Percentiles rank a stretch among this genome's conserved stretches.
These are phyloP conservation scores for Durotheca rogersii DNA, from an alignment of 495 filamentous ascomycete genomes.

Conservation along the genomic window DNA sequence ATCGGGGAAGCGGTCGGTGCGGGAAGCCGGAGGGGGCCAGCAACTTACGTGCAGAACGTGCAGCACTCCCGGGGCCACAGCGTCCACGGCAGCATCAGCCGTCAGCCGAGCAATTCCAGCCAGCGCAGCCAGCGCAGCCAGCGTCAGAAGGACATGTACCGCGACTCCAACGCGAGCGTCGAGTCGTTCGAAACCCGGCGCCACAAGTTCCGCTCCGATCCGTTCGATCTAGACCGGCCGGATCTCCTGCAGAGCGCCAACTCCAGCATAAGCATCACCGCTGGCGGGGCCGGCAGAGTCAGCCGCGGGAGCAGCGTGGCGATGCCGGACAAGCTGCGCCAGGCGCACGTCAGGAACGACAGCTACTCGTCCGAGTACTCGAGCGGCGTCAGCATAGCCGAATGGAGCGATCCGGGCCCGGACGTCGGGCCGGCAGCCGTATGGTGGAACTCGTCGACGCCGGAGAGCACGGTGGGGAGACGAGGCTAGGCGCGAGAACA, in stretches of 20 bases:
- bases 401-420: slow-evolving; percentile 56
- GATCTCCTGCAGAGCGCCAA: slow-evolving; percentile 42
- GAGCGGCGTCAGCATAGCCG: slow-evolving; percentile 46
- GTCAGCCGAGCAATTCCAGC: slow-evolving; percentile 16
- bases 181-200: slow-evolving; percentile 36
- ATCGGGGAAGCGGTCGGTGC: slow-evolving; percentile 31
- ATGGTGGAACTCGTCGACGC: slow-evolving; percentile 35
- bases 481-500: not conserved
- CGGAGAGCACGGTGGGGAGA: slow-evolving; percentile 19
- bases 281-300: slow-evolving; percentile 17
- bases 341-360: slow-evolving; percentile 30
- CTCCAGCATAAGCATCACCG: slow-evolving; percentile 13
- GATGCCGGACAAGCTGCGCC: slow-evolving; percentile 21
- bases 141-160: slow-evolving; percentile 35
- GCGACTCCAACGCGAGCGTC: slow-evolving; percentile 38
- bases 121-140: slow-evolving; percentile 17
- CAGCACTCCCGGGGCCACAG: slow-evolving; percentile 49
- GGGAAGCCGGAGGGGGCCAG: slow-evolving; percentile 12
- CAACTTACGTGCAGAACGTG: slow-evolving; percentile 46
- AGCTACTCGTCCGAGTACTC: slow-evolving; percentile 51
- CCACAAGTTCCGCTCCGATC: slow-evolving; percentile 62
- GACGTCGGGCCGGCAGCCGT: slow-evolving; percentile 47
- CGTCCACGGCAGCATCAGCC: slow-evolving; percentile 33
- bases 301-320: slow-evolving; percentile 18
- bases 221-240: slow-evolving; percentile 64